phyloP scores from a whole-genome alignment of 208 protist genomes.

The Leishmania tropica region DNA sequence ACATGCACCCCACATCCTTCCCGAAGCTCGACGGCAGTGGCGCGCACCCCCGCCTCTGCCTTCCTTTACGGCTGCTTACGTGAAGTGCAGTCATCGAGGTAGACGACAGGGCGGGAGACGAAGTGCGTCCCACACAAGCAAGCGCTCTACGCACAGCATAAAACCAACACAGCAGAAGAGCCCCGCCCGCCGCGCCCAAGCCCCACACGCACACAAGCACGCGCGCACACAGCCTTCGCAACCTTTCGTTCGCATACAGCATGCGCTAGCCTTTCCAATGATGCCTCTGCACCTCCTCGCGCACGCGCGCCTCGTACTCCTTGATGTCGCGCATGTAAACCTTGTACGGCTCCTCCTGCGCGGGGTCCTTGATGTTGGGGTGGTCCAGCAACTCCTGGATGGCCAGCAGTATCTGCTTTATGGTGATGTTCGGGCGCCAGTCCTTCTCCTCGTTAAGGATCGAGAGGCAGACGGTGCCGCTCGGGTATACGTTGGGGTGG shows the following conservation, averaged over 20 bases:
- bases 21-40: neutral
- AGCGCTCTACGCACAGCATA: no score
- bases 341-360: constrained; percentile 96
- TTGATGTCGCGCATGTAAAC: constrained; percentile 83
- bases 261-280: constrained; percentile 40
- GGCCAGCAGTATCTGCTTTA: constrained; percentile 99
- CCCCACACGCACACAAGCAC: neutral
- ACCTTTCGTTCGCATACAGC: neutral
- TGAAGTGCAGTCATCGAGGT: no score
- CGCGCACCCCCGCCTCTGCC: neutral
- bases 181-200: neutral
- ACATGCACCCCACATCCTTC: neutral
- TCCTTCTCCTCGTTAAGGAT: constrained; percentile 99
- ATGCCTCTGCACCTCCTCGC: constrained; percentile 82
- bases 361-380: constrained; percentile 98
- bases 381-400: constrained; percentile 98
- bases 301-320: constrained; percentile 87
- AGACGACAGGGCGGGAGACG: neutral
- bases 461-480: constrained; percentile 98
- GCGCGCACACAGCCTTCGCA: neutral
- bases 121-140: neutral
- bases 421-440: constrained; percentile 98
- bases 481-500: constrained; percentile 99
- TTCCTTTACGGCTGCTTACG: neutral
- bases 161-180: neutral